Evolutionary conservation across 768 basidiomycete genomes (phyloP).

Genomic region (Lentinula raphanica): DNA sequence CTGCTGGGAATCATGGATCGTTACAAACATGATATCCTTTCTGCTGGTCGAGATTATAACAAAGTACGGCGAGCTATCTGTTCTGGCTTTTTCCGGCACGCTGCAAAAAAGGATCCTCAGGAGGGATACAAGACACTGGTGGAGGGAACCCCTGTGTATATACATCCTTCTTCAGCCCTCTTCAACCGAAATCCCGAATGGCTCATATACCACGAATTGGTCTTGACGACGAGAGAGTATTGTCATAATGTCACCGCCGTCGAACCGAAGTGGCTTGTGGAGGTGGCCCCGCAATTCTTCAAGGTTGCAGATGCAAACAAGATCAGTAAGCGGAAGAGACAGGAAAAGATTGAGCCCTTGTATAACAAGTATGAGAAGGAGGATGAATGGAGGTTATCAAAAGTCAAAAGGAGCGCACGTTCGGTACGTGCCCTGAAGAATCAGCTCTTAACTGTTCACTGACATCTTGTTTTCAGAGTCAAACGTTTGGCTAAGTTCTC

Average conservation of each 20-base stretch:
- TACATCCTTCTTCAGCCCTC: constrained; percentile 93
- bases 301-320: constrained; percentile 97
- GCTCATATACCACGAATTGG: constrained; percentile 92
- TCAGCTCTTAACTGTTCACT: not conserved
- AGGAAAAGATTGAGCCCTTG: constrained; percentile 95
- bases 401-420: constrained; percentile 85
- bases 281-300: constrained; percentile 98
- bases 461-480: constrained; percentile 46
- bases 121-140: constrained; percentile 98
- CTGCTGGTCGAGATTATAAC: constrained; percentile 90
- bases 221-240: constrained; percentile 94
- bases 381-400: constrained; percentile 92
- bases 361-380: constrained; percentile 94
- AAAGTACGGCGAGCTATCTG: constrained; percentile 92
- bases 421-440: constrained; percentile 42
- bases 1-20: constrained; percentile 98
- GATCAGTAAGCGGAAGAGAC: constrained; percentile 92
- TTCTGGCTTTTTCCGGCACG: constrained; percentile 96
- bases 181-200: constrained; percentile 98
- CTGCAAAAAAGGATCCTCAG: constrained; percentile 97
- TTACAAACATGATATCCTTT: constrained; percentile 93
- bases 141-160: constrained; percentile 97
- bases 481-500: constrained; percentile 73
- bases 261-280: constrained; percentile 97
- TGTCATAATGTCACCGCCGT: constrained; percentile 91